phyloP scores from a whole-genome alignment of 2,329 filamentous ascomycete species.

The Fusarium incarnatum region DNA sequence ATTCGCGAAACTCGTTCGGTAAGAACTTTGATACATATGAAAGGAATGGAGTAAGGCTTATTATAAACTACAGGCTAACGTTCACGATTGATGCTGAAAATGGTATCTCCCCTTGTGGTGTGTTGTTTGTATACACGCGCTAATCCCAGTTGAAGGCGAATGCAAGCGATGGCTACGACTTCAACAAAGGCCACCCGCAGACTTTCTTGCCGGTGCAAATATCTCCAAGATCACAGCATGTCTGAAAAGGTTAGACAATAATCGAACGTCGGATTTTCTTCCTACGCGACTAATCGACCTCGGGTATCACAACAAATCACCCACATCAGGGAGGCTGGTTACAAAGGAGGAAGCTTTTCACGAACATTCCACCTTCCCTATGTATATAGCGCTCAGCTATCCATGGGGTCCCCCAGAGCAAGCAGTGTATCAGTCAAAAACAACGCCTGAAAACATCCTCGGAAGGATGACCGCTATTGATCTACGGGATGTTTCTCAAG shows the following conservation, averaged over 20 bases:
- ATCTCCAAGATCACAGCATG: background rate
- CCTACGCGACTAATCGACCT: background rate
- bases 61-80: background rate
- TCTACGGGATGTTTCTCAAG: background rate
- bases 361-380: background rate
- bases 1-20: background rate
- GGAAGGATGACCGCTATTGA: background rate
- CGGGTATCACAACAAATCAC: fast-evolving
- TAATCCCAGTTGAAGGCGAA: background rate
- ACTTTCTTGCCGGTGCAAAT: fast-evolving
- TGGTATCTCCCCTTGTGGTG: background rate
- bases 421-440: background rate
- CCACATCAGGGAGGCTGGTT: background rate
- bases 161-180: background rate
- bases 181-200: background rate
- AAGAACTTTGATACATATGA: too few species aligned
- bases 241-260: background rate
- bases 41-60: background rate
- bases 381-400: background rate
- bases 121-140: background rate
- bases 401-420: background rate
- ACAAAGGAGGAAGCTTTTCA: background rate
- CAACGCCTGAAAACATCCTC: background rate
- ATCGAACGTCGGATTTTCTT: background rate
- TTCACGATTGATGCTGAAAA: background rate